These are phyloP conservation scores for Cercophora samala DNA, from an alignment of 495 filamentous ascomycete species.

Conservation along the genomic window DNA sequence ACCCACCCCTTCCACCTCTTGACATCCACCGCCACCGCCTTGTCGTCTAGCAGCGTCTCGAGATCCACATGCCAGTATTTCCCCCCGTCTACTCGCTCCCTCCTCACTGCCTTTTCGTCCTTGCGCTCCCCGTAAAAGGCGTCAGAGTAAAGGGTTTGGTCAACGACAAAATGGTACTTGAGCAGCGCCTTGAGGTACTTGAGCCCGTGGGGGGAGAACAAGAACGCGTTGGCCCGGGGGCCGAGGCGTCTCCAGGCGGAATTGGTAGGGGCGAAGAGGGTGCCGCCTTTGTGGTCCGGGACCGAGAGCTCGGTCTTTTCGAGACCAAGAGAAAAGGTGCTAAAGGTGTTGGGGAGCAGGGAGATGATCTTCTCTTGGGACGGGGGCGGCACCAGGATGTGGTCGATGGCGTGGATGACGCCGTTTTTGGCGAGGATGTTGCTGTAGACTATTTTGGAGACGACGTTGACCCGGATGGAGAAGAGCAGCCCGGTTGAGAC, in stretches of 20 bases:
- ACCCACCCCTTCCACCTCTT: slow-evolving; percentile 58
- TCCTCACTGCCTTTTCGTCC: slow-evolving; percentile 10
- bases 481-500: slow-evolving; percentile 48
- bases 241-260: slow-evolving; percentile 70
- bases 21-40: slow-evolving; percentile 63
- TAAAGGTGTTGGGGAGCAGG: slow-evolving; percentile 68
- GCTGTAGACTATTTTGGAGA: slow-evolving; percentile 58
- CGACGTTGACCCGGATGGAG: slow-evolving; percentile 70
- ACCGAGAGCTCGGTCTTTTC: slow-evolving; percentile 62
- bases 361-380: slow-evolving; percentile 56
- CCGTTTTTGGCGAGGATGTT: slow-evolving; percentile 71
- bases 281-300: slow-evolving; percentile 41
- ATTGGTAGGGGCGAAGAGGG: slow-evolving; percentile 75
- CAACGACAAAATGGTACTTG: slow-evolving; percentile 71
- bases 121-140: slow-evolving; percentile 55
- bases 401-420: slow-evolving; percentile 71
- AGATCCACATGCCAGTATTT: slow-evolving; percentile 58
- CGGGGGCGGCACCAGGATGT: slow-evolving; percentile 70
- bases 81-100: slow-evolving; percentile 18
- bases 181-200: slow-evolving; percentile 71
- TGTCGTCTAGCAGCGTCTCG: slow-evolving; percentile 60
- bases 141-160: slow-evolving; percentile 79
- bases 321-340: slow-evolving; percentile 69
- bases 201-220: slow-evolving; percentile 67
- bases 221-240: slow-evolving; percentile 64